Base-by-base conservation (phyloP, 371 early-diverging fungal species). In the Mucor plumbeus region DNA sequence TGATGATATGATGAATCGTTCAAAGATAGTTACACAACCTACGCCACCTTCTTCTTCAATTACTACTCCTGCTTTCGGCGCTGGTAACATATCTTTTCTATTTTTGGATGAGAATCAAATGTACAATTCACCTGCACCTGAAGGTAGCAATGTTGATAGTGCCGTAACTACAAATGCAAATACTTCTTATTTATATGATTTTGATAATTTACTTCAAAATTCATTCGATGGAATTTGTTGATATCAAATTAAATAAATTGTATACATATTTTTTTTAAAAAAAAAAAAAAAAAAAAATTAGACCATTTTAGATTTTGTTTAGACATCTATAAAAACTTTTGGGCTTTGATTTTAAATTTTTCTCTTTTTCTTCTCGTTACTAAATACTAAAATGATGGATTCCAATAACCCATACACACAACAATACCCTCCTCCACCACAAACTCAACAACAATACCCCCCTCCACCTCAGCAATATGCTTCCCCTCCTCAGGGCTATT, bases 381-480 rank as follows among this genome's bases (percentile, higher is more conserved):
- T 38, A 7, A 38, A 7, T 38, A 7, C 9, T 14, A 35, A 47
- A 26, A 58, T 7, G 21, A 59, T 59, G 40, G 64, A 47, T 44
- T 41, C 36, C 5, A 64, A 57, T 33, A 35, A 68, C 26, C 59
- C 65, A 15, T 55, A 68, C 34, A 4, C 50, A 7, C 56, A 55
- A 7, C 56, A 55, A 13, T 66, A 66, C 50, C 36, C 43, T 19
- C 61, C 61, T 26, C 43, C 43, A 14, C 48, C 48, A n/a, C 17
- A n/a, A 4, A 38, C 61, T 11, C 56, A 55, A 11, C 58, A 58
- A 17, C 58, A 58, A 39, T 58, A 58, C n/a, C 58, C 58, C 9
- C 58, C 58, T 10, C 60, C 60, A 4, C 60, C 43, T 41, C 43
- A 41, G 7, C 60, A 41, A 33, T 59, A 59, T n/a, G 60, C 58